Percentiles rank a stretch among this genome's conserved stretches.
phyloP scores from a whole-genome alignment of 352 stramenopile genomes.

The Phytophthora kernoviae region DNA sequence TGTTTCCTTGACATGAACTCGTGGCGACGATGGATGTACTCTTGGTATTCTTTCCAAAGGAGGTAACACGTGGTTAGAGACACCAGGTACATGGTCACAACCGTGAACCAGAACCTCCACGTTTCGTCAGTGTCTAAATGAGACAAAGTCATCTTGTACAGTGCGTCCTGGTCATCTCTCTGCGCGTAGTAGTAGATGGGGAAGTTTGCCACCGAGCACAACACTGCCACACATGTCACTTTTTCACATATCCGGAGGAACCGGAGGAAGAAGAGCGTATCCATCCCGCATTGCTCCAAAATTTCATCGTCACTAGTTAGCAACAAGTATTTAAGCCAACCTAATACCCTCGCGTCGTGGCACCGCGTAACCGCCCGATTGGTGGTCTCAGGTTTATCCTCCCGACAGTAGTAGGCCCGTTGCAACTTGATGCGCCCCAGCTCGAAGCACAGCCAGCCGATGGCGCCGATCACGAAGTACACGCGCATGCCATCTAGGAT shows the following conservation, averaged over 20 bases:
- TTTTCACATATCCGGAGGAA: conserved; percentile 79
- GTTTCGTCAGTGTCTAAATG: conserved; percentile 51
- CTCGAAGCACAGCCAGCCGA: conserved; percentile 75
- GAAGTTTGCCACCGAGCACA: conserved; percentile 72
- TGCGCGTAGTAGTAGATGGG: conserved; percentile 80
- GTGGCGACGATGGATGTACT: conserved; percentile 75
- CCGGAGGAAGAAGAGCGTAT: conserved; percentile 83
- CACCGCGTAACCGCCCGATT: conserved; percentile 45
- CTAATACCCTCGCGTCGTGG: conserved; percentile 43
- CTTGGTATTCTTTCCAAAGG: conserved; percentile 71
- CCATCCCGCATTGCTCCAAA: conserved; percentile 71
- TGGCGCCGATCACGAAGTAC: conserved; percentile 69
- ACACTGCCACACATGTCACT: conserved; percentile 55
- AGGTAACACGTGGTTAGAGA: conserved; percentile 64
- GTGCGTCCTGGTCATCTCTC: conserved; percentile 30
- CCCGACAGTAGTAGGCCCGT: conserved; percentile 78
- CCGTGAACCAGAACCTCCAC: conserved; percentile 73
- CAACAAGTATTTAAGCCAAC: conserved; percentile 66
- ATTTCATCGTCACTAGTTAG: conserved; percentile 69
- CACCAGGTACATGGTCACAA: conserved; percentile 71
- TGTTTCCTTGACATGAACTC: conserved; percentile 71
- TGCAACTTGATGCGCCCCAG: conserved; percentile 57
- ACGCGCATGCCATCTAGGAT: conserved; percentile 65
- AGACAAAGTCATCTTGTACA: conserved; percentile 78
- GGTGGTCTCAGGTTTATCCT: conserved; percentile 59